Base-by-base conservation (phyloP, 441 rosid genomes). In the Lepidium campestre region DNA sequence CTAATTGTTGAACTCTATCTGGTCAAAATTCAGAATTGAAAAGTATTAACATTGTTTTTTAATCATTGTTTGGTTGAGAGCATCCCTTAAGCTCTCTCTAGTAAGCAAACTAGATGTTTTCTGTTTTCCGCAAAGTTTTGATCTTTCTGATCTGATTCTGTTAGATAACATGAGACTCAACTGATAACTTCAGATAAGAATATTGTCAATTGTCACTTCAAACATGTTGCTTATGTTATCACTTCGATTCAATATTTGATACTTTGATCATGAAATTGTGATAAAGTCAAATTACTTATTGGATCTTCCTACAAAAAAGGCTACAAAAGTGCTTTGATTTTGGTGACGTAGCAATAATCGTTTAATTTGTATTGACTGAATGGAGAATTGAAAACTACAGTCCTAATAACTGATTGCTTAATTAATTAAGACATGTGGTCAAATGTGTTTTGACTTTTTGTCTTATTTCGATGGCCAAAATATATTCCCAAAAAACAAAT, bases 361-460 rank as follows among this genome's bases (percentile, higher is more conserved):
- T 57, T 39, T 25, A 31, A 59, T 36, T 17, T 9, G 56, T 42
- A 14, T 10, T 40, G 14, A 58, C 29, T 29, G 22, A 18, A 60
- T 17, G 25, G 15, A 15, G 15, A 6, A 36, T 18, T 11, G 19
- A 17, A 42, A 9, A 44, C 10, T 37, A 34, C 31, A 27, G 31
- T 27, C 0, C 7, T 32, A 61, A 62, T 61, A 25, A 27, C 74
- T 23, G 8, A 19, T 34, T 4, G 41, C 53, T 53, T 23, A 54
- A 27, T 40, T 7, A 42, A 61, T 35, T 13, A 62, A 25, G 66
- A 41, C 60, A 57, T 0, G 0, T 31, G 9, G 71, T 72, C 71
- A 65, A 44, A 52, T 25, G 6, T 59, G 50, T 65, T 65, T 29
- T 58, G 76, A 65, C 67, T 63, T 34, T 32, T 50, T 57, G 75